Evolutionary conservation across 1,284 basidiomycete genomes (phyloP), one percentile per base, ranked within the genome.

Genomic region (Heterobasidion occidentale): DNA sequence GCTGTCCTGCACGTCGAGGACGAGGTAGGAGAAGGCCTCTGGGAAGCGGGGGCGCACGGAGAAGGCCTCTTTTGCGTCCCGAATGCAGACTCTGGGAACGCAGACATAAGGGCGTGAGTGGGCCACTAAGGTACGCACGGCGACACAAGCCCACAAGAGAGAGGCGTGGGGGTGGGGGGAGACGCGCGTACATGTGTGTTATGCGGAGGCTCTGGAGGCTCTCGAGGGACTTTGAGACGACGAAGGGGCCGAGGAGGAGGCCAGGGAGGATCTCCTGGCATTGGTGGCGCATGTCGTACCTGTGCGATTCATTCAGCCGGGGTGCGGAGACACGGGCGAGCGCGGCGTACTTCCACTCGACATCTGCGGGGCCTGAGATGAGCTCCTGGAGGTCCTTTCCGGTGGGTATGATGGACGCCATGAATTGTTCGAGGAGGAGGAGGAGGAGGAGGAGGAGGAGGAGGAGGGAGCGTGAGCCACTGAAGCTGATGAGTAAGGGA

Each of bases 271-370:
- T 94, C 70, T 94, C 85, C 72, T 98, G 94, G 61, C 92, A 93
- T 67, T 95, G 88, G 48, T 94, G 76, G 46, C 94, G 80, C 94
- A 97, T 97, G 70, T 97, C 94, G 66, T 97, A 97, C 67, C 92
- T 94, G 58, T n/a, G 45, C 55, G 49, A 46, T 45, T 45, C 46
- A 15, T 9, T 48, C 55, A 54, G 46, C 48, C 36, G 52, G 57
- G 53, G 51, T 52, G 36, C 52, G 45, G 12, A 48, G 35, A 46
- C 36, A 42, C 7, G 50, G 20, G 33, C 46, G 42, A 56, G 48
- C n/a, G 19, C 36, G 42, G 70, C 77, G 61, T 58, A 85, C 86
- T 79, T 81, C 88, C 88, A 91, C 67, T 91, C 89, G 27, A 88
- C 77, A 59, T 90, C 89, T 46, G 80, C 78, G 5, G 88, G 85